These are phyloP conservation scores for Pseudozyma pruni DNA, from an alignment of 1,284 basidiomycete species.

Conservation along the genomic window DNA sequence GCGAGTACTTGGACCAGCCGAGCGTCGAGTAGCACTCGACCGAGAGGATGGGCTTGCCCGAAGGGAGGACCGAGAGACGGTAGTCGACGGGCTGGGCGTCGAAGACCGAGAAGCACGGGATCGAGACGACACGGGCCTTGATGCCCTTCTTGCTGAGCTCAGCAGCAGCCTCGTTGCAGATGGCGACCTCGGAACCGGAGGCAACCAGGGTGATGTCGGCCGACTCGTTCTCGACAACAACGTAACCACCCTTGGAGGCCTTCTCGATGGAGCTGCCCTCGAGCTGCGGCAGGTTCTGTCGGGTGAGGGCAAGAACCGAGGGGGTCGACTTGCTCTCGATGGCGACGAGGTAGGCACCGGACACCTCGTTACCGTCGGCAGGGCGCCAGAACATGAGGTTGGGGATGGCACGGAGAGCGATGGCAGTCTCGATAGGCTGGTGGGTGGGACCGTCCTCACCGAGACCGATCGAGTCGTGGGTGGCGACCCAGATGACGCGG, in stretches of 20 bases:
- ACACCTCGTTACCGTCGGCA: conserved; percentile 93
- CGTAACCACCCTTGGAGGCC: conserved; percentile 86
- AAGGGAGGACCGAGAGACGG: conserved; percentile 83
- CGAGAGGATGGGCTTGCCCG: conserved; percentile 87
- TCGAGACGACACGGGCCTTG: conserved; percentile 83
- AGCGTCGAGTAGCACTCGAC: conserved; percentile 78
- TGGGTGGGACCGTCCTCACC: conserved; percentile 95
- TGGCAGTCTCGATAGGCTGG: conserved; percentile 89
- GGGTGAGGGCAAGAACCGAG: conserved; percentile 82
- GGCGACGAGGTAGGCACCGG: conserved; percentile 85
- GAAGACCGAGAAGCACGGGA: conserved; percentile 91
- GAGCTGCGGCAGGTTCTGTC: conserved; percentile 92
- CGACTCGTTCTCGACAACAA: conserved; percentile 80
- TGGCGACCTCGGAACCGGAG: conserved; percentile 86
- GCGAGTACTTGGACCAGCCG: conserved; percentile 67
- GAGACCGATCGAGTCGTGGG: conserved; percentile 70
- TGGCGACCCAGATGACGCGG: conserved; percentile 90
- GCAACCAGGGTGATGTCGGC: conserved; percentile 86
- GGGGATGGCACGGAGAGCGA: conserved; percentile 86
- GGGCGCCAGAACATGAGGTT: conserved; percentile 79
- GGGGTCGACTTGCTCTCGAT: conserved; percentile 80
- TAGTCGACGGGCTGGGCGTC: conserved; percentile 85
- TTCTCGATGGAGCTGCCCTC: conserved; percentile 86
- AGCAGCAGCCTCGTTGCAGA: conserved; percentile 84
- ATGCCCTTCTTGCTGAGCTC: conserved; percentile 75